phyloP scores from a whole-genome alignment of 2,329 filamentous ascomycete species.

The Coniochaeta pulveracea region DNA sequence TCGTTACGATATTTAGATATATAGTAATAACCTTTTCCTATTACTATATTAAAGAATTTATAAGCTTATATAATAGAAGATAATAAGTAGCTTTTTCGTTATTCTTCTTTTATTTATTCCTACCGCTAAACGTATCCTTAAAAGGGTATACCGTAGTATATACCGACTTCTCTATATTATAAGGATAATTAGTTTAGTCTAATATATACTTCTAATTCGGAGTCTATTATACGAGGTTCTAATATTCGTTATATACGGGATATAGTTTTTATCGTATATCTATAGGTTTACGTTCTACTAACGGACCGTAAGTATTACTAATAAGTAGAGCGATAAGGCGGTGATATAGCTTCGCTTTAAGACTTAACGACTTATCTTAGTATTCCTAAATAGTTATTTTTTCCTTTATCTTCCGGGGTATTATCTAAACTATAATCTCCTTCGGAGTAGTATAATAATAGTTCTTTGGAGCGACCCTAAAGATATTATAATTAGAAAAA shows the following conservation, averaged over 20 bases:
- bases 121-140: conserved; percentile 1
- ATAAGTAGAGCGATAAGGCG: conserved; percentile 5
- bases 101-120: conserved; percentile 4
- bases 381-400: conserved; percentile 6
- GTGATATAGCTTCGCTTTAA: conserved; percentile 5
- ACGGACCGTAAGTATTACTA: conserved; percentile 3
- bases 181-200: conserved; percentile 4
- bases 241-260: conserved; percentile 5
- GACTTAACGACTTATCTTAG: conserved; percentile 4
- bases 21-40: conserved; percentile 2
- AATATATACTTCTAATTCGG: conserved; percentile 4
- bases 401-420: conserved; percentile 6
- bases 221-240: conserved; percentile 5
- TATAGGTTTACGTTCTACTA: conserved; percentile 4
- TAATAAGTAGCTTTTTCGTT: conserved; percentile 4
- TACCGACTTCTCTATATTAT: conserved; percentile 5
- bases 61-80: conserved; percentile 5
- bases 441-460: conserved; percentile 3
- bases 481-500: conserved; percentile 5
- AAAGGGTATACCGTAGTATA: conserved; percentile 3
- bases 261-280: conserved; percentile 4
- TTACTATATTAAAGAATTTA: conserved; percentile 3
- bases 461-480: conserved; percentile 6
- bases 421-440: conserved; percentile 5
- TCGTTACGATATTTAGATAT: conserved; percentile 4